Percentiles rank a stretch among this genome's conserved stretches.
These are phyloP conservation scores for Fusarium redolens DNA, from an alignment of 2,329 filamentous ascomycete genomes.

Conservation along the genomic window DNA sequence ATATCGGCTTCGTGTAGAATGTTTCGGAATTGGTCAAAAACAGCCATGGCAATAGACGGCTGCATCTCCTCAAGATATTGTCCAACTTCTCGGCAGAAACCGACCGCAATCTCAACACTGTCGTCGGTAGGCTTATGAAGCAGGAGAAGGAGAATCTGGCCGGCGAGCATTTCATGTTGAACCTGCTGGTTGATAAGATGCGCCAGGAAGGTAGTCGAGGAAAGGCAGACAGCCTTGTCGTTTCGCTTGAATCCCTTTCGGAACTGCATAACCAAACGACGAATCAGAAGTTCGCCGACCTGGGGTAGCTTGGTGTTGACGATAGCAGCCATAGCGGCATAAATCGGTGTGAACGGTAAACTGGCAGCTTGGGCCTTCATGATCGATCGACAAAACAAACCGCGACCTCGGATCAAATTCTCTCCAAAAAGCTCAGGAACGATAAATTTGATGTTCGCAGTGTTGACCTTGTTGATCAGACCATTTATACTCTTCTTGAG, in stretches of 20 bases:
- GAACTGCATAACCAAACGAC: constrained; percentile 89
- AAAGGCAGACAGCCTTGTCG: constrained; percentile 95
- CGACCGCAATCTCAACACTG: constrained; percentile 96
- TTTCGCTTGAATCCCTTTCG: constrained; percentile 95
- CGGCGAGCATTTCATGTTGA: constrained; percentile 90
- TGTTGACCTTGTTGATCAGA: constrained; percentile 98
- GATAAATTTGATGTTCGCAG: constrained; percentile 97
- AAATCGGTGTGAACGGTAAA: constrained; percentile 95
- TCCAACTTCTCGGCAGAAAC: constrained; percentile 90
- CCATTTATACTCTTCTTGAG: constrained; percentile 99
- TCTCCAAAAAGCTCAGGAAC: constrained; percentile 96
- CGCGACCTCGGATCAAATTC: constrained; percentile 90
- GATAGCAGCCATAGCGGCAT: constrained; percentile 94
- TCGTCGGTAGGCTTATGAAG: constrained; percentile 97
- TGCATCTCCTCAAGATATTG: constrained; percentile 97
- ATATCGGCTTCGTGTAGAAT: constrained; percentile 97
- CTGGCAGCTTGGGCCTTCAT: constrained; percentile 99
- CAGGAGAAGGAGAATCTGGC: constrained; percentile 91
- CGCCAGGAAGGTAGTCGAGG: constrained; percentile 92
- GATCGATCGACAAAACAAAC: constrained; percentile 93
- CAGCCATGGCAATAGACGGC: constrained; percentile 83
- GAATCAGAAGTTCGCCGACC: constrained; percentile 90
- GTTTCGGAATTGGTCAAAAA: constrained; percentile 95
- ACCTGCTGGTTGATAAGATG: constrained; percentile 98
- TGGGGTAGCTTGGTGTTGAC: constrained; percentile 97